phyloP scores from a whole-genome alignment of 768 basidiomycete species.

The Lactarius pseudohatsudake region DNA sequence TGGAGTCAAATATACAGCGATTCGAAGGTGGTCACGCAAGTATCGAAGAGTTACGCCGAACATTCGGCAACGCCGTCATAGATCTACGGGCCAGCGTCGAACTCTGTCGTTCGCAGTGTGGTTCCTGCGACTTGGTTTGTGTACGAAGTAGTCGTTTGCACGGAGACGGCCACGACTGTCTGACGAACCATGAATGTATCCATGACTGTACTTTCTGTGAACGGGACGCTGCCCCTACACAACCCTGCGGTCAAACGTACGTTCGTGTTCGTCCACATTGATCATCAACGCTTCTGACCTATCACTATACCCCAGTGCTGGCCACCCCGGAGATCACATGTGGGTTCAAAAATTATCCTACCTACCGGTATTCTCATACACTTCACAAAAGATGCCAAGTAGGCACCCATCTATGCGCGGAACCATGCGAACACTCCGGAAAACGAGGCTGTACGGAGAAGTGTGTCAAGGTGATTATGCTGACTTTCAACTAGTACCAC shows the following conservation, averaged over 20 bases:
- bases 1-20: constrained; percentile 46
- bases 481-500: not conserved
- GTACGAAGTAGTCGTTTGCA: constrained; percentile 45
- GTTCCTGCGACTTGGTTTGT: constrained; percentile 50
- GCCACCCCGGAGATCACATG: constrained; percentile 58
- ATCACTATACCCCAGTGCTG: constrained; percentile 45
- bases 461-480: constrained; percentile 49
- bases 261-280: constrained; percentile 33
- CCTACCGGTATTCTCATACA: not conserved
- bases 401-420: constrained; percentile 50
- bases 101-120: constrained; percentile 50
- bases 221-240: constrained; percentile 33
- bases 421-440: constrained; percentile 45
- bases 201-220: constrained; percentile 45
- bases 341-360: constrained; percentile 27
- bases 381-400: constrained; percentile 44
- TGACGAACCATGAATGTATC: constrained; percentile 47
- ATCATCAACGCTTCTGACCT: not conserved
- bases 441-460: constrained; percentile 50
- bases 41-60: constrained; percentile 47
- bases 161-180: constrained; percentile 48
- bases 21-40: constrained; percentile 46
- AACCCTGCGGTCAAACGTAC: constrained; percentile 48
- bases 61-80: constrained; percentile 43
- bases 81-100: constrained; percentile 47